Evolutionary conservation across 2,329 filamentous ascomycete genomes (phyloP), one percentile per base, ranked within the genome.

Genomic region (Xylaria sp.): DNA sequence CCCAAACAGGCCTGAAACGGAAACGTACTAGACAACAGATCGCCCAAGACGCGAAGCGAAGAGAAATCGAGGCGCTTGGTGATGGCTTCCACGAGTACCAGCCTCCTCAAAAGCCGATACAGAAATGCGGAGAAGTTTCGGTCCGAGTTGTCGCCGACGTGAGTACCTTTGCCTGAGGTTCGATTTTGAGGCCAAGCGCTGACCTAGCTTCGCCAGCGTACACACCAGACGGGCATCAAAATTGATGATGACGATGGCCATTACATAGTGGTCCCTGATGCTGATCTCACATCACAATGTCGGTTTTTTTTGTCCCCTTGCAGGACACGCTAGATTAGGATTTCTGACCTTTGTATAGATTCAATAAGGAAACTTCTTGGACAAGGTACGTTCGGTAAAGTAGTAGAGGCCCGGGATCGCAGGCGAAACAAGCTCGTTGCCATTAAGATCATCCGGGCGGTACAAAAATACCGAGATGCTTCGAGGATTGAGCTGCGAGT

Each of bases 321-420:
- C 6, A n/a, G 17, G 13, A 21, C 9, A 15, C 17, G 21, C 21
- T 60, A 33, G 11, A n/a, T n/a, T 17, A 4, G 9, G 7, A n/a
- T n/a, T 9, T 23, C 69, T 73, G 65, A 74, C 58, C 23, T 6
- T 17, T 52, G 2, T 3, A 25, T 68, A 97, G 93, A 98, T 77
- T 88, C 91, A 79, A 94, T 99, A 70, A 83, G 90, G 64, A 93
- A 92, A 70, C 84, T 98, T 27, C 88, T 99, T 11, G 95, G 95
- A 21, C 95, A 99, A 78, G 95, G 95, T 66, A 99, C 95, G 0
- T 99, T 99, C 74, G 95, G 95, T 73, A 99, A 99, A 77, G 95
- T 99, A 15, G 95, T 99, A 17, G 90, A 97, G 76, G 95, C 95
- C 54, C 89, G 87, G 69, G 95, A 99, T 74, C 87, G 87, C 63